phyloP scores from a whole-genome alignment of 2,329 filamentous ascomycete genomes.

The Aspergillus brunneoviolaceus region DNA sequence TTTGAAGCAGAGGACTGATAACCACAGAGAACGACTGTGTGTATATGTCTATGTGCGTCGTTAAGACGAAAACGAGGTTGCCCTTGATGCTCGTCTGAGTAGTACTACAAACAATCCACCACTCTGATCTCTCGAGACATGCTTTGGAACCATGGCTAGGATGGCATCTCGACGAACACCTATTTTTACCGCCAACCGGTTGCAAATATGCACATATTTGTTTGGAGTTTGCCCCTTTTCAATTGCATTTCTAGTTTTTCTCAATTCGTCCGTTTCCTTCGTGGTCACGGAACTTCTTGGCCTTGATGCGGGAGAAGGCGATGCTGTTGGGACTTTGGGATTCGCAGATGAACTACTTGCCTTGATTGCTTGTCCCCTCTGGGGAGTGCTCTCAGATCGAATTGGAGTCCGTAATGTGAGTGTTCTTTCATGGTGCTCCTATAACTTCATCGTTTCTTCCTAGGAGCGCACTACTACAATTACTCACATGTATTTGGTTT shows the following conservation, averaged over 20 bases:
- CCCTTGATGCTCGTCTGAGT: background rate
- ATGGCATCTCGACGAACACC: constrained; percentile 29
- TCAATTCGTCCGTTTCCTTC: constrained; percentile 64
- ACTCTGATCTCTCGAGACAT: background rate
- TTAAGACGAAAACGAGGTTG: background rate
- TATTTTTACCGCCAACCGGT: constrained; percentile 57
- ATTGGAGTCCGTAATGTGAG: constrained; percentile 50
- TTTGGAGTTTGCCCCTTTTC: constrained; percentile 63
- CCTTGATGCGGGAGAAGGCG: constrained; percentile 54
- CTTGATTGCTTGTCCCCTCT: constrained; percentile 49
- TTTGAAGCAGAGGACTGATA: too few relatives aligned
- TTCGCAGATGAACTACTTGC: constrained; percentile 53
- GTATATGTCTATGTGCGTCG: too few relatives aligned
- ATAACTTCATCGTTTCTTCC: background rate
- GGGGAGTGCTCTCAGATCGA: constrained; percentile 52
- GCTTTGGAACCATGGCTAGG: background rate
- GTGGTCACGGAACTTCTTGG: constrained; percentile 64
- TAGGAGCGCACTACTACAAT: background rate
- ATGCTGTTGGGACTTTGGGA: constrained; percentile 58
- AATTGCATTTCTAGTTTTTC: constrained; percentile 65
- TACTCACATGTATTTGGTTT: constrained; percentile 5
- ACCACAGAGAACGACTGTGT: too few relatives aligned
- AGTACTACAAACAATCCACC: background rate
- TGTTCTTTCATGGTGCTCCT: constrained; percentile 2
- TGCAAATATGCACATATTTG: constrained; percentile 60